A percentile compares a stretch with the other conserved stretches of the same genome.
Conservation (phyloP, 805 yeast genomes). For the Candida khao-thaluensis region DNA sequence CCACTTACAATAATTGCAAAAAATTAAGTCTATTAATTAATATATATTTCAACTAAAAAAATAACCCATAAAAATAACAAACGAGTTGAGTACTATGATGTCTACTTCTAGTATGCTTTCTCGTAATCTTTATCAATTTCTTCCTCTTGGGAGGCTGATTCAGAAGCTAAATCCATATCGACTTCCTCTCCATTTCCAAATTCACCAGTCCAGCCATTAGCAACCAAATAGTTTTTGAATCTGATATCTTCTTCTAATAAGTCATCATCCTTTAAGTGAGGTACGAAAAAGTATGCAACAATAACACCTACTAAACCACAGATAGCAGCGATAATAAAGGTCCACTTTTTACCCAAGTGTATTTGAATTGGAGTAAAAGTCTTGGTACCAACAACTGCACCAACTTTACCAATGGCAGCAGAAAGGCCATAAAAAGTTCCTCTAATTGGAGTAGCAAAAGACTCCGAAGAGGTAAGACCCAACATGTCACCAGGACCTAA, state of each 20-base stretch:
- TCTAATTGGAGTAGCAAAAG: constrained; percentile 73
- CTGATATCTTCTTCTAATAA: constrained; percentile 60
- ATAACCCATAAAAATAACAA: too few relatives aligned
- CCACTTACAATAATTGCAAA: too few relatives aligned
- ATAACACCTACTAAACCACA: constrained; percentile 66
- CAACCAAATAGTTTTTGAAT: constrained; percentile 58
- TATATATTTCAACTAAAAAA: too few relatives aligned
- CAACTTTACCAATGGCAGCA: constrained; percentile 81
- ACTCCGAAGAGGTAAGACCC: constrained; percentile 65
- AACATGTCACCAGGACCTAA: constrained; percentile 78
- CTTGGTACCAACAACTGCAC: constrained; percentile 81
- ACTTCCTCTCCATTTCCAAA: constrained; percentile 35
- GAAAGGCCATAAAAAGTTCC: constrained; percentile 74
- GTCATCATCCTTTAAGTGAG: constrained; percentile 71
- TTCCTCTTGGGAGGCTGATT: constrained; percentile 5
- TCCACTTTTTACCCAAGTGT: constrained; percentile 67
- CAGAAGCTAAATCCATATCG: constrained; percentile 19
- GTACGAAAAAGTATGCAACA: constrained; percentile 59
- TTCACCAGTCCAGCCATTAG: constrained; percentile 57
- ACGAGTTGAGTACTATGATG: too few relatives aligned
- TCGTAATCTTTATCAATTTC: too few relatives aligned
- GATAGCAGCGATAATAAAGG: constrained; percentile 75
- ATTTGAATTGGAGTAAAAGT: constrained; percentile 66
- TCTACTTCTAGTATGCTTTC: too few relatives aligned
- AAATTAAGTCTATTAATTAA: too few relatives aligned